phyloP scores from a whole-genome alignment of 2,329 filamentous ascomycete species.

The Onygenales sp. region DNA sequence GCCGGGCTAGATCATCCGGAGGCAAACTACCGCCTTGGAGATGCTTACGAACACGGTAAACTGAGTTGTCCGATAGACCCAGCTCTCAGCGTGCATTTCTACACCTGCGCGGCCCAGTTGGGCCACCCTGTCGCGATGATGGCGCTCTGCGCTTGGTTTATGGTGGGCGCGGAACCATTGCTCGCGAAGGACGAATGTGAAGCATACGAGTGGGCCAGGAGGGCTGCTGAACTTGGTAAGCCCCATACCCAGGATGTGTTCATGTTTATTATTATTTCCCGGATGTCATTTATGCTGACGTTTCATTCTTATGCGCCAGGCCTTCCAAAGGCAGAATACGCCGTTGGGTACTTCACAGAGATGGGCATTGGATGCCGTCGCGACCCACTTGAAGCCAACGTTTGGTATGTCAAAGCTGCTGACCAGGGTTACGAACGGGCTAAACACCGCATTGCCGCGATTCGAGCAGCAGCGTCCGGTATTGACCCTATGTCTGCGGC shows the following conservation, averaged over 20 bases:
- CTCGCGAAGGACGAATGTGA: constrained; percentile 92
- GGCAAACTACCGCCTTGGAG: constrained; percentile 80
- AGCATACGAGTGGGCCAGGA: constrained; percentile 90
- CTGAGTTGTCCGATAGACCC: constrained; percentile 83
- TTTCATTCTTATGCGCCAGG: constrained; percentile 18
- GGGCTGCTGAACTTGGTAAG: constrained; percentile 77
- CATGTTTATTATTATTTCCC: background rate
- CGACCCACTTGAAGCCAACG: constrained; percentile 92
- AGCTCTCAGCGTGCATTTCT: constrained; percentile 91
- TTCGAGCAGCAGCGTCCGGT: constrained; percentile 67
- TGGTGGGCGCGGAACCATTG: constrained; percentile 85
- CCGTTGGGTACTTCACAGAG: constrained; percentile 93
- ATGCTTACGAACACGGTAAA: constrained; percentile 89
- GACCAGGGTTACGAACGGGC: constrained; percentile 86
- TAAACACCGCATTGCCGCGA: constrained; percentile 75
- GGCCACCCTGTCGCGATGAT: constrained; percentile 89
- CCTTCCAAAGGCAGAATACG: constrained; percentile 69
- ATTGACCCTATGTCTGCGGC: constrained; percentile 24
- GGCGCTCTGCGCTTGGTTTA: constrained; percentile 97
- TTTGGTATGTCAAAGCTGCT: constrained; percentile 95
- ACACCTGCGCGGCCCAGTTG: constrained; percentile 79
- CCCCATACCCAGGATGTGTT: background rate
- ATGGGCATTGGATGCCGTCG: constrained; percentile 94
- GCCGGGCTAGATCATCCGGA: constrained; percentile 85
- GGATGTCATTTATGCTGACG: background rate